Evolutionary conservation across 495 filamentous ascomycete genomes (phyloP).

Genomic region (Neurospora sp.): DNA sequence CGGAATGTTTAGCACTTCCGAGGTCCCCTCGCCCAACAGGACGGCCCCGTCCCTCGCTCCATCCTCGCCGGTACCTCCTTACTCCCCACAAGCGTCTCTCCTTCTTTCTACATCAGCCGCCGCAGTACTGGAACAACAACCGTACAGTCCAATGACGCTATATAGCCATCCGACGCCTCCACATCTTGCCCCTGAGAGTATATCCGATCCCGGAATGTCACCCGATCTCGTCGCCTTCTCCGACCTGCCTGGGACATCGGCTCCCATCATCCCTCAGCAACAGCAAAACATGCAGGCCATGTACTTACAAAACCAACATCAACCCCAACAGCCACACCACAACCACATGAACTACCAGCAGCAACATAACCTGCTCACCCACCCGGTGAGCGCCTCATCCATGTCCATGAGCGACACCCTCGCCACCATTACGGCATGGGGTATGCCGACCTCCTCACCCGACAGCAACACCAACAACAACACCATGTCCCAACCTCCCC

Average conservation of each 20-base stretch:
- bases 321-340: neutral
- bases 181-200: slow-evolving; percentile 11
- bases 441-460: slow-evolving; percentile 11
- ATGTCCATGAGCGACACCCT: slow-evolving; percentile 19
- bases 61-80: slow-evolving; percentile 19
- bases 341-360: neutral
- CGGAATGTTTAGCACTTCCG: slow-evolving; percentile 43
- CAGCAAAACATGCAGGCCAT: neutral
- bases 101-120: slow-evolving; percentile 1
- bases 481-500: neutral
- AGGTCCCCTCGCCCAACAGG: slow-evolving; percentile 43
- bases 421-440: slow-evolving; percentile 14
- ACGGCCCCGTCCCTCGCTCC: slow-evolving; percentile 9
- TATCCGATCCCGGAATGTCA: slow-evolving; percentile 10
- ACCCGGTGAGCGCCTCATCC: slow-evolving; percentile 8
- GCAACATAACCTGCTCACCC: neutral
- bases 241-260: slow-evolving; percentile 3
- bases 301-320: neutral
- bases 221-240: slow-evolving; percentile 14
- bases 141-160: slow-evolving; percentile 17
- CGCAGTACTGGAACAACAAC: slow-evolving; percentile 10
- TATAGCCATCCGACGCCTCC: slow-evolving; percentile 17
- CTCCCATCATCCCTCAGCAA: neutral
- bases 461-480: neutral
- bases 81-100: slow-evolving; percentile 5